A percentile compares a stretch with the other conserved stretches of the same genome.
These are phyloP conservation scores for Aspergillus sp. DNA, from an alignment of 2,329 filamentous ascomycete species.

Conservation along the genomic window DNA sequence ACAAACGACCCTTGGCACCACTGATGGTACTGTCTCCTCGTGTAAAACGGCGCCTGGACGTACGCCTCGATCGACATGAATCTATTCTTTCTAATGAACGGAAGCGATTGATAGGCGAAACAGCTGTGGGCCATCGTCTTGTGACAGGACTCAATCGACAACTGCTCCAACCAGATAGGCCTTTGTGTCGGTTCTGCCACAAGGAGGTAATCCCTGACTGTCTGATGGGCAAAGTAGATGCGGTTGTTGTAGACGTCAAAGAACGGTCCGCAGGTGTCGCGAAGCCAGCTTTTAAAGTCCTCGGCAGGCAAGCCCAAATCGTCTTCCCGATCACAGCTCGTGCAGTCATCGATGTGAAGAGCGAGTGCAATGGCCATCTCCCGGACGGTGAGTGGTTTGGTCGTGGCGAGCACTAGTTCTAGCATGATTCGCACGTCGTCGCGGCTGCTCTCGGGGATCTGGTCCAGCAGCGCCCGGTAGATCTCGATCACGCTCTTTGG, in stretches of 20 bases:
- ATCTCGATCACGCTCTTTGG: background rate
- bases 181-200: background rate
- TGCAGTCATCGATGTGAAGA: conserved; percentile 1
- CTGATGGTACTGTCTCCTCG: background rate
- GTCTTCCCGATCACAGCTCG: background rate
- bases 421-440: conserved; percentile 1
- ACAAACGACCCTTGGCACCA: background rate
- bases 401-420: background rate
- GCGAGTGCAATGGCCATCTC: background rate
- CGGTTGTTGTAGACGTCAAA: background rate
- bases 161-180: background rate
- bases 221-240: conserved; percentile 2
- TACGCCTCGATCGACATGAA: background rate
- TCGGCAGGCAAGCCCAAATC: background rate
- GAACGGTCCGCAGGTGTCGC: background rate
- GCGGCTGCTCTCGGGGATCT: conserved; percentile 1
- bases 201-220: background rate
- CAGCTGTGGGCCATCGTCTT: background rate
- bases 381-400: background rate
- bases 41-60: background rate
- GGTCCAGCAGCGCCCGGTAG: conserved; percentile 1
- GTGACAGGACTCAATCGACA: background rate
- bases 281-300: background rate
- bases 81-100: background rate
- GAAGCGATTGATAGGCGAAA: background rate